A percentile compares a stretch with the other conserved stretches of the same genome.
Conservation (phyloP, 1,284 basidiomycete species). For the Cutaneotrichosporon sp. region DNA sequence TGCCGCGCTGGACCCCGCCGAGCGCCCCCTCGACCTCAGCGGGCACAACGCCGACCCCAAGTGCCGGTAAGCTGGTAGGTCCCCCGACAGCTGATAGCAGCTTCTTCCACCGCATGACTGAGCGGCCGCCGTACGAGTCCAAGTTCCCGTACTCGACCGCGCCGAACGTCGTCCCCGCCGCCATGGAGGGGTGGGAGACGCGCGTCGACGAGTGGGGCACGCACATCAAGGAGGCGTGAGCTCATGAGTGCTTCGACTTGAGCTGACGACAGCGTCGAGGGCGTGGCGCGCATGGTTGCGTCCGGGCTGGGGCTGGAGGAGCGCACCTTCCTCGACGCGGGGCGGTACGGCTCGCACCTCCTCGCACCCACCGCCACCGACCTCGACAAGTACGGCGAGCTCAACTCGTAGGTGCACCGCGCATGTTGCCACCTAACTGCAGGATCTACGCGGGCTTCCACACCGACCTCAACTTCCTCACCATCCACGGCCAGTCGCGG, state of each 20-base stretch:
- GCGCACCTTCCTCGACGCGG: conserved; percentile 70
- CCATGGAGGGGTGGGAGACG: conserved; percentile 64
- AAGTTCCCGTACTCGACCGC: conserved; percentile 72
- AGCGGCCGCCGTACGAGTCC: conserved; percentile 72
- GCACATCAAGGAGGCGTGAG: conserved; percentile 80
- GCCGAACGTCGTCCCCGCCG: conserved; percentile 73
- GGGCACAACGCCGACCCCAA: conserved; percentile 81
- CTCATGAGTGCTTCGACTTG: no score
- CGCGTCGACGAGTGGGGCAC: conserved; percentile 77
- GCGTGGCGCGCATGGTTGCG: conserved; percentile 78
- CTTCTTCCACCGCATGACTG: conserved; percentile 87
- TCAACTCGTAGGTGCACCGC: conserved; percentile 53
- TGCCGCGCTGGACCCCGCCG: conserved; percentile 63
- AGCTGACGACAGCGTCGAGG: conserved; percentile 64
- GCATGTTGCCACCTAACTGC: conserved; percentile 33
- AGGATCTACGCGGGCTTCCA: conserved; percentile 90
- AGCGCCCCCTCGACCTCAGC: conserved; percentile 72
- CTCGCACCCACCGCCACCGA: conserved; percentile 90
- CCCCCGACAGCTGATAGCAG: conserved; percentile 34
- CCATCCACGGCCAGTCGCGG: conserved; percentile 81
- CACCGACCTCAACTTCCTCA: conserved; percentile 60
- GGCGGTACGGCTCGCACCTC: conserved; percentile 82
- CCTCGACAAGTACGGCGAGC: conserved; percentile 70
- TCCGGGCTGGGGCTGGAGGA: conserved; percentile 72
- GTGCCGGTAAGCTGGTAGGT: conserved; percentile 63